Evolutionary conservation across 768 basidiomycete species (phyloP), one percentile per base, ranked within the genome.

Genomic region (Russula brevipes): DNA sequence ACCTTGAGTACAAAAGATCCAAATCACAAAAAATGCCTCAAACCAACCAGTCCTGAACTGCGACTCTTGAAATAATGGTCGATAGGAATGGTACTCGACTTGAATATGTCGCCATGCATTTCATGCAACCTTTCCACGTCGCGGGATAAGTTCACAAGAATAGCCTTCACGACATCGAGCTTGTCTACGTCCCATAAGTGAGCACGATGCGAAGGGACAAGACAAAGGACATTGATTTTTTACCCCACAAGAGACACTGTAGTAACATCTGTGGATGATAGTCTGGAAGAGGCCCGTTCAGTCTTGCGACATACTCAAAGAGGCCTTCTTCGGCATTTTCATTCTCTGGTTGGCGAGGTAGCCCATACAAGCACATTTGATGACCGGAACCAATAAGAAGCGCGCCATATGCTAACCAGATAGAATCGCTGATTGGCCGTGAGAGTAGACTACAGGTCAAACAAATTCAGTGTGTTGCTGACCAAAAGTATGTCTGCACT

Each of bases 221-320:
- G 41, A 44, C 41, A 47, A 41, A 44, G 24, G 47, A 33, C 50
- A 52, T 41, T 36, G 24, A 53, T 72, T 84, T 60, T 68, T 60
- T 68, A 95, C 95, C 88, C 94, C 94, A 96, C 8, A 97, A 76
- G 59, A 98, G 77, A 71, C 93, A 96, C 70, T 98, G 95, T 12
- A 94, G 75, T 17, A 98, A 72, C 81, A 96, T 88, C 70, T 95
- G 92, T 4, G 96, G 95, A 75, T 98, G 93, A 72, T 91, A 94
- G 73, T 97, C 91, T 17, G 85, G 83, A 41, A 98, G 75, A 4
- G 96, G 94, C 0, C 92, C 93, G 71, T 95, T 94, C 54, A 84
- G 80, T 60, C 85, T 76, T 5, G 89, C 91, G 41, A 94, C 91
- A 69, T 89, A 80, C 69, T 92, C 89, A 61, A 96, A 91, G 16